Percentiles rank a stretch among this genome's conserved stretches.
Evolutionary conservation across 371 early-diverging fungal species (phyloP).

Genomic region (Mortierella sp.): DNA sequence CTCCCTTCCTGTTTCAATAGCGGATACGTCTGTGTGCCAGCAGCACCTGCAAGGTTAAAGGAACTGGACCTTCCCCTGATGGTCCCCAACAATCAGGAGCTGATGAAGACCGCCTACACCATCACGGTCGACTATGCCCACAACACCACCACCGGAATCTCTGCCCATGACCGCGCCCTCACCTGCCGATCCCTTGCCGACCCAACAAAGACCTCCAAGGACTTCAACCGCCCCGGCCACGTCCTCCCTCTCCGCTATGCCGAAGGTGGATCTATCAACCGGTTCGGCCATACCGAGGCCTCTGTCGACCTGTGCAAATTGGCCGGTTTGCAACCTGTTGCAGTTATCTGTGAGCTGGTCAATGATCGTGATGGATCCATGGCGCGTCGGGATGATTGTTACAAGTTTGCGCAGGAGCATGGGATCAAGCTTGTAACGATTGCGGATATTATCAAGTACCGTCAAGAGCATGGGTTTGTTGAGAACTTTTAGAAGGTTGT

Average conservation of each 20-base stretch:
- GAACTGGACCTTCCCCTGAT: constrained; percentile 91
- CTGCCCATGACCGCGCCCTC: constrained; percentile 89
- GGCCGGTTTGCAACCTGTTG: constrained; percentile 84
- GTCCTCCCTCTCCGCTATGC: constrained; percentile 91
- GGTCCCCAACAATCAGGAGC: constrained; percentile 92
- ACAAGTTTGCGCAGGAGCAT: constrained; percentile 84
- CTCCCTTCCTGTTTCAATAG: constrained; percentile 58
- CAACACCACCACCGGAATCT: constrained; percentile 95
- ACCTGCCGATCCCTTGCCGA: constrained; percentile 87
- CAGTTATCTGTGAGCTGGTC: constrained; percentile 93
- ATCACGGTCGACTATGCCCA: constrained; percentile 89
- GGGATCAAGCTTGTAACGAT: constrained; percentile 92
- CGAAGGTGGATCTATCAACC: constrained; percentile 82
- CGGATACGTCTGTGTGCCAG: constrained; percentile 93
- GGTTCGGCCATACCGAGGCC: constrained; percentile 97
- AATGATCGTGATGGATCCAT: constrained; percentile 91
- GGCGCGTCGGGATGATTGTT: constrained; percentile 95
- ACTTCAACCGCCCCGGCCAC: constrained; percentile 94
- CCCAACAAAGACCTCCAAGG: constrained; percentile 68
- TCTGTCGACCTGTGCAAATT: constrained; percentile 90
- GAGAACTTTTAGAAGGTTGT: constrained; percentile 28
- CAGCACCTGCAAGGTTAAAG: constrained; percentile 81
- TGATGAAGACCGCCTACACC: constrained; percentile 93
- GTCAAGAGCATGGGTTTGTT: constrained; percentile 53
- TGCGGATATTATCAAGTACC: constrained; percentile 84